Evolutionary conservation across 305 asterid species (phyloP).

Genomic region (Solanum chacoense): DNA sequence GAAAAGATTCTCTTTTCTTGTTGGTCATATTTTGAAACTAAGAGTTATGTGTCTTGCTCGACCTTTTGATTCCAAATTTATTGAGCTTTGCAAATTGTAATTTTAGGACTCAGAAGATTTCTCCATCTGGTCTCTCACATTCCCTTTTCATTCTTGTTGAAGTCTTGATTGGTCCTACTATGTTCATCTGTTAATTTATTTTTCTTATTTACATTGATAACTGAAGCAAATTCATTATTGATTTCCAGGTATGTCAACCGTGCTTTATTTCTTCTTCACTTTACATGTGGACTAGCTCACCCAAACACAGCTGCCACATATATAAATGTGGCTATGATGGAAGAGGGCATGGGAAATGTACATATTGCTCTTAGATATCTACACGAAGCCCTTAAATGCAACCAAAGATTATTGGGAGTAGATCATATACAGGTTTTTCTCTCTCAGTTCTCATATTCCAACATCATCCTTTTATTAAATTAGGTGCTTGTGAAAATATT

Average conservation of each 20-base stretch:
- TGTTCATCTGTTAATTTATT: not conserved
- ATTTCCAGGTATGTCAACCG: slow-evolving; percentile 93
- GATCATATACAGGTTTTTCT: slow-evolving; percentile 91
- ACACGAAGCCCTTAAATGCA: slow-evolving; percentile 99
- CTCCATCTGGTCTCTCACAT: not conserved
- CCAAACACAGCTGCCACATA: slow-evolving; percentile 99
- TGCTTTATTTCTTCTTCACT: slow-evolving; percentile 90
- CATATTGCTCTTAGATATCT: slow-evolving; percentile 97
- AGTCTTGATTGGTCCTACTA: slow-evolving; percentile 1
- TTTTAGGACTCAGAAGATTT: not conserved
- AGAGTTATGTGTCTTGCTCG: not conserved
- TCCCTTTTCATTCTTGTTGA: slow-evolving; percentile 1
- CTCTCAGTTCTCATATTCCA: slow-evolving; percentile 7
- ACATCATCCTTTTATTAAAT: slow-evolving; percentile 1
- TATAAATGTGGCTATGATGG: slow-evolving; percentile 99
- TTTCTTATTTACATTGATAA: not conserved
- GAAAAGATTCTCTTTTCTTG: slow-evolving; percentile 7
- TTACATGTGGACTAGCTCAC: slow-evolving; percentile 97
- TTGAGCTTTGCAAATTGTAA: not conserved
- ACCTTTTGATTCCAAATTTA: not conserved
- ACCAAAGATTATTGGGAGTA: slow-evolving; percentile 79
- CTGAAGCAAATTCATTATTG: slow-evolving; percentile 6
- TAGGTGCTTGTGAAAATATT: not conserved
- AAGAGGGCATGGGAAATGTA: slow-evolving; percentile 99
- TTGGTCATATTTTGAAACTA: not conserved